Percentiles rank a stretch among this genome's conserved stretches.
Evolutionary conservation across 1,284 basidiomycete species (phyloP).

Genomic region (Pascua sp.): DNA sequence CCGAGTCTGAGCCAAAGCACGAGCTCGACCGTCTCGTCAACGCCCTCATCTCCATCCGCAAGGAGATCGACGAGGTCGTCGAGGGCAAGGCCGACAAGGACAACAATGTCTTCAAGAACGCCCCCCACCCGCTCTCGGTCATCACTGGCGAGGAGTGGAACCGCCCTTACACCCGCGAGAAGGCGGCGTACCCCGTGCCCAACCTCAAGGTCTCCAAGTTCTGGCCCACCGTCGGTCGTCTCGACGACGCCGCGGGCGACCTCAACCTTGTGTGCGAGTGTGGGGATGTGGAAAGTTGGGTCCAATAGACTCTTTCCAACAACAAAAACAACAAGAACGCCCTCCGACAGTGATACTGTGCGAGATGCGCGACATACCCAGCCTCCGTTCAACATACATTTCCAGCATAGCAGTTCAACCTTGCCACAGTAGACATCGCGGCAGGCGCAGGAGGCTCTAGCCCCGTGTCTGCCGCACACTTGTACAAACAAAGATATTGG

Average conservation of each 20-base stretch:
- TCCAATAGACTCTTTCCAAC: conserved; percentile 9
- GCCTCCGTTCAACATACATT: not conserved
- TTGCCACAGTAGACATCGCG: not conserved
- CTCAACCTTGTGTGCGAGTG: conserved; percentile 67
- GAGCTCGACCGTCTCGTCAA: conserved; percentile 93
- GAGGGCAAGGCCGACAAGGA: conserved; percentile 72
- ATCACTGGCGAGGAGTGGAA: conserved; percentile 79
- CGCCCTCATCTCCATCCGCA: conserved; percentile 91
- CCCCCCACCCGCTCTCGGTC: conserved; percentile 81
- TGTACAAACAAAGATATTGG: too few species aligned
- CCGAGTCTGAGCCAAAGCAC: conserved; percentile 85
- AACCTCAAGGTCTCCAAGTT: conserved; percentile 82
- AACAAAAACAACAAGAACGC: not conserved
- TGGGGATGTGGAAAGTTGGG: conserved; percentile 74
- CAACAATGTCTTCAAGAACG: conserved; percentile 88
- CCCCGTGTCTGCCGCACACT: too few species aligned
- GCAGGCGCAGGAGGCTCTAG: too few species aligned
- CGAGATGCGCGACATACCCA: not conserved
- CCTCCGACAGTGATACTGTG: not conserved
- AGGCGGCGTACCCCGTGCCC: conserved; percentile 77
- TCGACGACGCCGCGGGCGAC: conserved; percentile 66
- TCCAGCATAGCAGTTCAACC: not conserved
- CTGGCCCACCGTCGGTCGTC: conserved; percentile 84
- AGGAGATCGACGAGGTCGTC: conserved; percentile 84
- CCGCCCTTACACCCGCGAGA: conserved; percentile 76